Evolutionary conservation across 768 basidiomycete genomes (phyloP), one percentile per base, ranked within the genome.

Genomic region (Leccinum arenicola): DNA sequence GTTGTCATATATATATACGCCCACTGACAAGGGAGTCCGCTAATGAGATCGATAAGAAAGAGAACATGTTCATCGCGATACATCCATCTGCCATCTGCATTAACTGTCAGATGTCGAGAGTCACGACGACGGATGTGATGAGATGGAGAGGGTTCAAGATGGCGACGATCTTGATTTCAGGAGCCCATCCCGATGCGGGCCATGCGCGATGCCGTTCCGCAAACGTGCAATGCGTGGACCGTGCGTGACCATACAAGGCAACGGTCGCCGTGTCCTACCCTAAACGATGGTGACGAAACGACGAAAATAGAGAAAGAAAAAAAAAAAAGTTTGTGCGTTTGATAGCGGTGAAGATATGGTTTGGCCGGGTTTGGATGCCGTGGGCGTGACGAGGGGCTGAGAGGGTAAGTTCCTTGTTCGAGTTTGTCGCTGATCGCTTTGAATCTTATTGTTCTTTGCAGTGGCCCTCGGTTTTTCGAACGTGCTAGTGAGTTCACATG

Each of bases 201-300:
- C 40, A 43, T 43, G 8, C 40, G 40, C 40, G 40, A 43, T 43
- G 40, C 8, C 40, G 40, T 43, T 43, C 40, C 40, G 40, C 40
- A 43, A 43, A 43, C n/a, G 40, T 43, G 40, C 40, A 43, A 43
- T 43, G 43, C 43, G 4, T 6, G 19, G 43, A 45, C 43, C 43
- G n/a, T 45, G 43, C 43, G n/a, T 45, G 19, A 19, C n/a, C 17
- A 45, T 45, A 45, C 54, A 11, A 47, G 50, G 57, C 31, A 55
- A 63, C 56, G 29, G 61, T 63, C 54, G 50, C 49, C 36, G 36
- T 38, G 47, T 4, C 27, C 40, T 53, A 7, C 33, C 19, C 29
- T 36, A 29, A 25, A 31, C 25, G 25, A 33, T 29, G 40, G 2
- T 43, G 19, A 58, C 21, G 35, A 11, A 21, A 50, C 31, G 53